Base-by-base conservation (phyloP, 2,329 filamentous ascomycete genomes). In the Fusarium newnesense region DNA sequence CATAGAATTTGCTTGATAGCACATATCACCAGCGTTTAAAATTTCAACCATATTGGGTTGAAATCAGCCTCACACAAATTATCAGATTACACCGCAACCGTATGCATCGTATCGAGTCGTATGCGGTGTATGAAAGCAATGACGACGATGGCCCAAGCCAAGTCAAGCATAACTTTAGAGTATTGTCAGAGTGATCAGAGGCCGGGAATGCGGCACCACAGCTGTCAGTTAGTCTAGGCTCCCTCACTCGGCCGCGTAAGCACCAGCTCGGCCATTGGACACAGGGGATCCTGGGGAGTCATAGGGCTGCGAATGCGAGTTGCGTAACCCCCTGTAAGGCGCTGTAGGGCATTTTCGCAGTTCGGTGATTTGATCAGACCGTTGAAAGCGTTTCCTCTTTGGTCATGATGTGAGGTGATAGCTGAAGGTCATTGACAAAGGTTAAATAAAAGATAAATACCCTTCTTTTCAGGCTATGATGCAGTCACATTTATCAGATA, bases 281-380 rank as follows among this genome's bases (percentile, higher is more conserved):
- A 21, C 26, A 47, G 40, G 57, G 37, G 53, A 26, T 64, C 26
- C 44, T 56, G 37, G 68, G 64, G 73, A 75, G 73, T 75, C 73
- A 75, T 75, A 75, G 73, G 73, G 73, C 73, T 75, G 72, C 73
- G 73, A 74, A 69, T 54, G 56, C 53, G 52, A 73, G 53, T 74
- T 75, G 73, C 73, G 70, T 74, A 75, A 71, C 67, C 70, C 56
- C 40, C 52, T 49, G 52, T 54, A 61, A 42, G 37, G 64, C 54
- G 47, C 34, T 43, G n/a, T 37, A 64, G 34, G 59, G 60, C 60
- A 36, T 61, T 60, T 32, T 52, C 30, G 32, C 4, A 36, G 49
- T 52, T 36, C 49, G 30, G 49, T 36, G 49, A 52, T 52, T 54
- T 47, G 50, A 54, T 30, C 34, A 40, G 53, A 19, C 26, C 21